phyloP scores from a whole-genome alignment of 2,329 filamentous ascomycete species.

The Fusarium sp. region DNA sequence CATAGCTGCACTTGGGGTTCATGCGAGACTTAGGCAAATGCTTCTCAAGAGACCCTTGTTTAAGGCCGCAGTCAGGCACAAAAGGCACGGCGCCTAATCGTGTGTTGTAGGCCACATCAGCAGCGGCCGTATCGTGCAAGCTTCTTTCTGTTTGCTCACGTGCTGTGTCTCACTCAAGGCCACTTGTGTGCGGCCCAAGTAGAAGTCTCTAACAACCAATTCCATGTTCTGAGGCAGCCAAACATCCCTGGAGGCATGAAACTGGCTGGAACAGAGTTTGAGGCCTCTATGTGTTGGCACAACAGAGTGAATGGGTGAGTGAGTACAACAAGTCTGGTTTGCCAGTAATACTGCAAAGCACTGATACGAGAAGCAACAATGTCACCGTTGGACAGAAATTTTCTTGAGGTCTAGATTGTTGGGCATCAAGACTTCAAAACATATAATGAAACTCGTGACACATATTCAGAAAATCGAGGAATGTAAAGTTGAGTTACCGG shows the following conservation, averaged over 20 bases:
- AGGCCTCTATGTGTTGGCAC: too few species aligned
- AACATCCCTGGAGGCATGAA: too few species aligned
- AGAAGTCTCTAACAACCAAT: constrained; percentile 2
- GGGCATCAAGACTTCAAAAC: too few species aligned
- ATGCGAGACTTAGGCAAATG: constrained; percentile 7
- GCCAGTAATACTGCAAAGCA: not conserved
- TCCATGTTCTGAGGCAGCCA: too few species aligned
- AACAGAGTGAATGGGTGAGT: not conserved
- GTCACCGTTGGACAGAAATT: not conserved
- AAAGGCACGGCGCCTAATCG: constrained; percentile 19
- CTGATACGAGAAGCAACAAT: not conserved
- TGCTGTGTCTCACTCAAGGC: constrained; percentile 9
- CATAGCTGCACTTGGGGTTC: constrained; percentile 1
- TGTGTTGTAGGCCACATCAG: constrained; percentile 8
- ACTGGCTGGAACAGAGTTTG: too few species aligned
- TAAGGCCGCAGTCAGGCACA: constrained; percentile 9
- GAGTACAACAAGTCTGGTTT: not conserved
- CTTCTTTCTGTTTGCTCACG: constrained; percentile 3
- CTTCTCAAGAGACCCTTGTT: constrained; percentile 1
- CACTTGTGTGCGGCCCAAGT: constrained; percentile 7
- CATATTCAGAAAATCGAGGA: not conserved
- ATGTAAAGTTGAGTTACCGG: not conserved
- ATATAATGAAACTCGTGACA: not conserved
- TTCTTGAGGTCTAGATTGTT: not conserved
- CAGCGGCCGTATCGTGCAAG: constrained; percentile 6